Evolutionary conservation across 2,329 filamentous ascomycete genomes (phyloP).

Genomic region (Tolypocladium endophyticum): DNA sequence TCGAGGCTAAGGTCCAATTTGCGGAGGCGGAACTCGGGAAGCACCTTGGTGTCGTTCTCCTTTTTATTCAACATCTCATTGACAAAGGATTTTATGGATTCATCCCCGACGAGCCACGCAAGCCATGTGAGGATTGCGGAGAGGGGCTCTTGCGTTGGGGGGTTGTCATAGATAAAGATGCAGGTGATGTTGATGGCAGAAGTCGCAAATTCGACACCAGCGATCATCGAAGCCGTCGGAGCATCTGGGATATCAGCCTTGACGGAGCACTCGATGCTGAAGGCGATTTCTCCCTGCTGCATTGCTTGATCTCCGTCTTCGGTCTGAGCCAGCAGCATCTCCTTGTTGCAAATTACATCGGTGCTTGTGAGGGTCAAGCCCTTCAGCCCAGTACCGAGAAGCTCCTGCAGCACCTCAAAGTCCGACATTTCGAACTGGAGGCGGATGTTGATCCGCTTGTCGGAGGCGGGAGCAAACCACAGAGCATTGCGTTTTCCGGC

Average conservation of each 20-base stretch:
- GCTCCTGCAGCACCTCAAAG: background rate
- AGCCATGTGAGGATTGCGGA: conserved; percentile 2
- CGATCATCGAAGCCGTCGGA: background rate
- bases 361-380: conserved; percentile 2
- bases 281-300: background rate
- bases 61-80: background rate
- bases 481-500: conserved; percentile 1
- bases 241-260: background rate
- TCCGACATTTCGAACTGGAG: conserved; percentile 1
- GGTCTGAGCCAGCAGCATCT: background rate
- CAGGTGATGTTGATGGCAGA: background rate
- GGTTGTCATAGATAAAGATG: background rate
- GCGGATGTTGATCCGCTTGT: background rate
- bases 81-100: background rate
- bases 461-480: background rate
- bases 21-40: background rate
- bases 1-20: background rate
- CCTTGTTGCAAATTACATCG: conserved; percentile 3
- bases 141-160: background rate
- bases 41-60: background rate
- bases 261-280: conserved; percentile 1
- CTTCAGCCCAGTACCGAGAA: background rate
- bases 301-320: background rate
- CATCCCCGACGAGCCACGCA: background rate
- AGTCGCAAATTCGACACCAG: background rate